phyloP scores from a whole-genome alignment of 352 stramenopile species.

The Phytophthora kernoviae region DNA sequence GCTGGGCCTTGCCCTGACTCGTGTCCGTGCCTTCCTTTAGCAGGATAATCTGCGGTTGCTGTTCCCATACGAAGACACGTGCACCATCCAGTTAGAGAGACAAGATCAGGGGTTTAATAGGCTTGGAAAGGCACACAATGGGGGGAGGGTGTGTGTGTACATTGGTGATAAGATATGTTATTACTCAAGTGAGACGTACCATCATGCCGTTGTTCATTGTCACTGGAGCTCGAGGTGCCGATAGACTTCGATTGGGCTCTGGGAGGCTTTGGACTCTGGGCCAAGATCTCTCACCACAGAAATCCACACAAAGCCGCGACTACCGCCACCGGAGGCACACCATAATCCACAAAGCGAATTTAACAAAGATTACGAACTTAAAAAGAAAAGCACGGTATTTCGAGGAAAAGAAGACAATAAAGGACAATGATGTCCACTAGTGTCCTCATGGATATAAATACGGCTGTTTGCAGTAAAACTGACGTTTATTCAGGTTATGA shows the following conservation, averaged over 20 bases:
- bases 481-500: neutral
- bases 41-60: conserved; percentile 98
- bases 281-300: conserved; percentile 15
- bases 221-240: neutral
- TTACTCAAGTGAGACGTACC: conserved; percentile 31
- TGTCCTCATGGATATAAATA: too few species aligned
- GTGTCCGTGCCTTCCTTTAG: conserved; percentile 99
- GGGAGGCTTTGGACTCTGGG: conserved; percentile 37
- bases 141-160: neutral
- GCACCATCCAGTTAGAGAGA: neutral
- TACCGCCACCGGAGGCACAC: conserved; percentile 1
- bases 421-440: too few species aligned
- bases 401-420: too few species aligned
- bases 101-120: neutral
- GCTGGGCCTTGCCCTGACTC: conserved; percentile 96
- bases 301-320: conserved; percentile 3
- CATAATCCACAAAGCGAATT: neutral
- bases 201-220: conserved; percentile 50
- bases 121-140: too few species aligned
- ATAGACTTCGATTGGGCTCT: conserved; percentile 17
- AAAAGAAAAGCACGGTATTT: neutral
- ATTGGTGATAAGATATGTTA: neutral
- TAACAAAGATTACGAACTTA: neutral
- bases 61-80: conserved; percentile 1
- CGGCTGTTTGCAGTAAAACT: too few species aligned